phyloP scores from a whole-genome alignment of 805 yeast genomes.

The Myxozyma udenii region DNA sequence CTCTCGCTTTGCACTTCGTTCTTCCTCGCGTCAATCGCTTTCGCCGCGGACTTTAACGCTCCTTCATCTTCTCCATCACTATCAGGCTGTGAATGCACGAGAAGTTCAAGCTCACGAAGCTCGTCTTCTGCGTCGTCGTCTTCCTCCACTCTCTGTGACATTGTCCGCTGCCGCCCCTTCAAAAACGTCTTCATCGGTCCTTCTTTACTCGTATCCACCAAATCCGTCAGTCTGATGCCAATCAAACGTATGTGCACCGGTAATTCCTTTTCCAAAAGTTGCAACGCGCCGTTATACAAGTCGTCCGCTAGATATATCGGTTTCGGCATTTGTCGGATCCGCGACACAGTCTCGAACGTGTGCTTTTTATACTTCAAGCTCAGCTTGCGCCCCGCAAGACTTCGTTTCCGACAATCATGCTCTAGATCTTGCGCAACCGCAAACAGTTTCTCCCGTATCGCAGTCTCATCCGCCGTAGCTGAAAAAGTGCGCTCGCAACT shows the following conservation, averaged over 20 bases:
- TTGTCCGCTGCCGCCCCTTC: slow-evolving; percentile 5
- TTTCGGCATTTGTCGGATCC: slow-evolving; percentile 20
- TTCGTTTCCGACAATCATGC: slow-evolving; percentile 21
- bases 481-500: slow-evolving; percentile 32
- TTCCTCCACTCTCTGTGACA: slow-evolving; percentile 1
- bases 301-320: slow-evolving; percentile 25
- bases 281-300: slow-evolving; percentile 24
- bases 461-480: slow-evolving; percentile 5
- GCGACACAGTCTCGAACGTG: slow-evolving; percentile 29
- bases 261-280: slow-evolving; percentile 27
- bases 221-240: slow-evolving; percentile 29
- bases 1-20: background rate
- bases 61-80: background rate
- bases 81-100: slow-evolving; percentile 12
- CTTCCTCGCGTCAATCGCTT: background rate
- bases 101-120: background rate
- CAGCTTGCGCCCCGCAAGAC: slow-evolving; percentile 29
- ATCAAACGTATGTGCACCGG: slow-evolving; percentile 31
- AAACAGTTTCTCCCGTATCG: slow-evolving; percentile 22
- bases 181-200: slow-evolving; percentile 21
- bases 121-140: slow-evolving; percentile 1
- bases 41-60: background rate
- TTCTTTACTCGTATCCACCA: slow-evolving; percentile 21
- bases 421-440: slow-evolving; percentile 24
- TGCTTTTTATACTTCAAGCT: slow-evolving; percentile 28